Base-by-base conservation (phyloP, 345 rosid species). In the Hirschfeldia incana region DNA sequence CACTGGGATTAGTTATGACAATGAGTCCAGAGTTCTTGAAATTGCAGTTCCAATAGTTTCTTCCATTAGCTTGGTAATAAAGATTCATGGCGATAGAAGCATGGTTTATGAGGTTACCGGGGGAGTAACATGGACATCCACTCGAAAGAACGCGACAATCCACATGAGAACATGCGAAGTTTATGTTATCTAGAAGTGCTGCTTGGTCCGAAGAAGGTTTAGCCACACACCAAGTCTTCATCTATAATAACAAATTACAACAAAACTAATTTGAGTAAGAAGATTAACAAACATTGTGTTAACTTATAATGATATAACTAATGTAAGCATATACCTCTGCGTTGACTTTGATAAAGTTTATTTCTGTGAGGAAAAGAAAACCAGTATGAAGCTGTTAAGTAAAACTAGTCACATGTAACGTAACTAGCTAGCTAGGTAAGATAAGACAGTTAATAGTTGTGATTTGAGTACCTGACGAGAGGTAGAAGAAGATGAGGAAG, bases 31-130 rank as follows among this genome's bases (percentile, higher is more conserved):
- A 89, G 82, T 79, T 76, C 62, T 78, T 83, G 81, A 91, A 91
- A 60, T 91, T 86, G 26, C 96, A 91, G 61, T 89, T 89, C 90
- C 96, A 91, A 15, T 16, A 69, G 81, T 89, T 85, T 72, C 87
- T 83, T 69, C 93, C 92, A 6, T 77, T 85, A 72, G 90, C 78
- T 73, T 88, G 88, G 83, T 89, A 91, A 74, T 91, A 91, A 59
- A 91, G 87, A 78, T 91, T 88, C 96, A 91, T 91, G 81, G 90
- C 89, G 3, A 88, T 3, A 17, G 96, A 89, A 33, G 96, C 93
- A 66, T 80, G 93, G 83, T 83, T 91, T 1, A 85, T 76, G 60
- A 83, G 83, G 33, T 77, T 89, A 67, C 86, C 80, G 1, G 96
- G 96, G 17, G 76, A 76, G 69, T n/a, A 82, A 75, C 96, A 89